A percentile compares a stretch with the other conserved stretches of the same genome.
Evolutionary conservation across 352 stramenopile species (phyloP).

Genomic region (Pythium aquatile): DNA sequence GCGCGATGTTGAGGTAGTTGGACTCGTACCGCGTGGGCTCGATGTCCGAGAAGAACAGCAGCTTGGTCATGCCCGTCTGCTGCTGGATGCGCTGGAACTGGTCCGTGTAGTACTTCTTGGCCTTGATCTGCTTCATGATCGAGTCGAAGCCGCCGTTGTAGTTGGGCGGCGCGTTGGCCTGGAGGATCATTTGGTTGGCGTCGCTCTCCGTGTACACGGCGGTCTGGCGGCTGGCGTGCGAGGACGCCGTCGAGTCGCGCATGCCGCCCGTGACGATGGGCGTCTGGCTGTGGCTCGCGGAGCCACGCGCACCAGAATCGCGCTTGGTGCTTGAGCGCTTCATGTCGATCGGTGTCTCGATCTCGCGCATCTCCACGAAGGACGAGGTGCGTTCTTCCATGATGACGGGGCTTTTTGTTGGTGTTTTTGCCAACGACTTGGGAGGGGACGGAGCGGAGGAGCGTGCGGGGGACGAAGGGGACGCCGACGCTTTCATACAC

Average conservation of each 20-base stretch:
- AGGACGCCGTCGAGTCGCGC: slow-evolving; percentile 20
- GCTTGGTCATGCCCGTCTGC: slow-evolving; percentile 65
- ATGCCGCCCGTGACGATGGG: slow-evolving; percentile 15
- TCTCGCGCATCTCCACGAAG: slow-evolving; percentile 43
- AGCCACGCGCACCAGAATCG: slow-evolving; percentile 24
- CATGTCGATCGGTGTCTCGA: slow-evolving; percentile 7
- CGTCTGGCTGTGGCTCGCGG: slow-evolving; percentile 30
- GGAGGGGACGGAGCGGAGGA: neutral
- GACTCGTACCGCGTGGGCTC: slow-evolving; percentile 58
- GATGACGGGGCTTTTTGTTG: slow-evolving; percentile 16
- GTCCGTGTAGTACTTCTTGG: slow-evolving; percentile 73
- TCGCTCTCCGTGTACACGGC: slow-evolving; percentile 51
- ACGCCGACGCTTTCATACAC: slow-evolving; percentile 7
- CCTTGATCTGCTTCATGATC: slow-evolving; percentile 80
- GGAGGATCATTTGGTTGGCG: slow-evolving; percentile 66
- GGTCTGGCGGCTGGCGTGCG: slow-evolving; percentile 14
- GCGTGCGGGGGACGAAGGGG: neutral
- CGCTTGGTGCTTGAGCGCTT: slow-evolving; percentile 13
- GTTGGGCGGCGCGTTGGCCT: slow-evolving; percentile 61
- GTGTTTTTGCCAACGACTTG: neutral
- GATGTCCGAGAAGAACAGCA: slow-evolving; percentile 62
- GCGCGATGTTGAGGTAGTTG: slow-evolving; percentile 58
- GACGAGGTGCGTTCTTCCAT: slow-evolving; percentile 59
- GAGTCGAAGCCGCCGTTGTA: slow-evolving; percentile 64
- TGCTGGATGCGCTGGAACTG: slow-evolving; percentile 82